Percentiles rank a stretch among this genome's conserved stretches.
These are phyloP conservation scores for Chiua virens DNA, from an alignment of 768 basidiomycete genomes.

Conservation along the genomic window DNA sequence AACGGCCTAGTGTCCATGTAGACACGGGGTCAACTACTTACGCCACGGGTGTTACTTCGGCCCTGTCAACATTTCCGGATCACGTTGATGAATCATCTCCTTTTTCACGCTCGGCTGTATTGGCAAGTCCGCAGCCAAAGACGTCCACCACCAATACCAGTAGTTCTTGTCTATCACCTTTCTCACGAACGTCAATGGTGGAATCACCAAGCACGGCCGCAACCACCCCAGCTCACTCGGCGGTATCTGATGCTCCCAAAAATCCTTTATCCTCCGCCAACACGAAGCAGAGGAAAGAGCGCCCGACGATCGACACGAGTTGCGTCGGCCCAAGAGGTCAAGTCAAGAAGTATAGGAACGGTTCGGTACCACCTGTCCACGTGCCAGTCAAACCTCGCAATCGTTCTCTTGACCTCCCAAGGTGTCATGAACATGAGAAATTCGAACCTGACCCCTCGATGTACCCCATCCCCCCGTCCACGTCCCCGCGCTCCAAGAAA, in stretches of 20 bases:
- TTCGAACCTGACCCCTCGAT: constrained; percentile 30
- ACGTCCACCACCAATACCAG: constrained; percentile 27
- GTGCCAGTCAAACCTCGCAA: constrained; percentile 30
- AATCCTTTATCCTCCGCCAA: constrained; percentile 12
- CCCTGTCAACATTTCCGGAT: constrained; percentile 12
- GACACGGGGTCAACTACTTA: constrained; percentile 28
- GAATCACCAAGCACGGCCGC: constrained; percentile 27
- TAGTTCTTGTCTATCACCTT: constrained; percentile 25
- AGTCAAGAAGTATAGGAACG: constrained; percentile 31
- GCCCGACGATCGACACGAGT: constrained; percentile 34
- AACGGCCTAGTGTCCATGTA: constrained; percentile 30
- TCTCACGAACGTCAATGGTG: constrained; percentile 26
- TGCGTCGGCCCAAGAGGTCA: constrained; percentile 32
- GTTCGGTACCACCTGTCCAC: constrained; percentile 32
- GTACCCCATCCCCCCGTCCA: constrained; percentile 31
- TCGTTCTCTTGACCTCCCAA: constrained; percentile 31
- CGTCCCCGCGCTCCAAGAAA: constrained; percentile 25
- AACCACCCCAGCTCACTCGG: constrained; percentile 29
- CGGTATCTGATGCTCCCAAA: constrained; percentile 15
- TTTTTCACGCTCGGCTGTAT: constrained; percentile 14
- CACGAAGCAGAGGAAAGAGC: constrained; percentile 28
- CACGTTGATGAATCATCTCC: constrained; percentile 23
- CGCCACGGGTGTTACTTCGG: constrained; percentile 10
- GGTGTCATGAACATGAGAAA: constrained; percentile 20
- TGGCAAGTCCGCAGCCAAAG: constrained; percentile 26